Conservation (phyloP, 2,329 filamentous ascomycete species). For the Botrytis pseudocinerea region DNA sequence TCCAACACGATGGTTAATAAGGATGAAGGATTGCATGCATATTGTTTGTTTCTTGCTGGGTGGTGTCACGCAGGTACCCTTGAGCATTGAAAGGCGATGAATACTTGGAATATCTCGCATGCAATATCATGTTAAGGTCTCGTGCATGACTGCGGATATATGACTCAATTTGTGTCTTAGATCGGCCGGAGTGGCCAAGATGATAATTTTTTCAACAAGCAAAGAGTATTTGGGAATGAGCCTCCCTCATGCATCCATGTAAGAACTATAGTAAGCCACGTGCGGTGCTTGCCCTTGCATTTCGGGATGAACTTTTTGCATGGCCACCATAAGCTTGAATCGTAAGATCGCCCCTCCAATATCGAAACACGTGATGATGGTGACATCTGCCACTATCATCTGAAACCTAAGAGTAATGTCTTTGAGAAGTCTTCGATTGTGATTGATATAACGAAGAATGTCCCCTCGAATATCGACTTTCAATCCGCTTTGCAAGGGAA, state of each 20-base stretch:
- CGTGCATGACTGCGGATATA: slow-evolving; percentile 16
- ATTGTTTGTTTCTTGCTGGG: neutral
- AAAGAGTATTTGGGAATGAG: neutral
- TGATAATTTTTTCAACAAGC: neutral
- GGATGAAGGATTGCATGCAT: slow-evolving; percentile 16
- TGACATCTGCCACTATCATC: slow-evolving; percentile 25
- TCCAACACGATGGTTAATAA: slow-evolving; percentile 17
- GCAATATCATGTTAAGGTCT: neutral
- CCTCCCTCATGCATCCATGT: slow-evolving; percentile 8
- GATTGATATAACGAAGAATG: slow-evolving; percentile 17
- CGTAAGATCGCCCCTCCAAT: neutral
- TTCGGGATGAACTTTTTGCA: slow-evolving; percentile 19
- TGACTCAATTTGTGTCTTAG: slow-evolving; percentile 17
- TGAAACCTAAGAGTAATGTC: slow-evolving; percentile 15
- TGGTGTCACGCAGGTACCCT: slow-evolving; percentile 17
- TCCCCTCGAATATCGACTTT: neutral
- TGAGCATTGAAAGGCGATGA: neutral
- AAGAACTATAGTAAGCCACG: slow-evolving; percentile 18
- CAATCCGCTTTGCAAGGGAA: neutral
- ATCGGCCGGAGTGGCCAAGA: slow-evolving; percentile 11
- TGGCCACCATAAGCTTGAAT: slow-evolving; percentile 15
- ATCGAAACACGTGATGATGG: slow-evolving; percentile 17
- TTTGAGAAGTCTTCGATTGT: slow-evolving; percentile 12
- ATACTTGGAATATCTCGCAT: neutral
- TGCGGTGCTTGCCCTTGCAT: slow-evolving; percentile 21